Evolutionary conservation across 2,329 filamentous ascomycete genomes (phyloP), one percentile per base, ranked within the genome.

Genomic region (Hypoxylon sp.): DNA sequence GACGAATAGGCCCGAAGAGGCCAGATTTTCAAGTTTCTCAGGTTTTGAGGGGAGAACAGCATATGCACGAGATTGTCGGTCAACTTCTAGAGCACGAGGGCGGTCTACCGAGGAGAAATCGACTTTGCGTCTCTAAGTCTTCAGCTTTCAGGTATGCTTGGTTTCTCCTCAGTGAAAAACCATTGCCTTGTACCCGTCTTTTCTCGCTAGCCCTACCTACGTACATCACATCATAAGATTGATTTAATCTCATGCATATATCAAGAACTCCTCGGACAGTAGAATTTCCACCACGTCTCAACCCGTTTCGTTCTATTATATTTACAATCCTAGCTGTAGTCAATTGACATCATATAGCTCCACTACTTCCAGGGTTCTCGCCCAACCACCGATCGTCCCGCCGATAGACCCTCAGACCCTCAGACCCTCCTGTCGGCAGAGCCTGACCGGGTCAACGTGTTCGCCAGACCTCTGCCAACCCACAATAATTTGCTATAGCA

Each of bases 281-380:
- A 53, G 14, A 53, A 52, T 43, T 32, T 34, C 38, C 14, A 50
- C 38, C 41, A 43, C 25, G 46, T 32, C 17, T 63, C 13, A 13
- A n/a, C 43, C 19, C 7, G 21, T 60, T 46, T 60, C 36, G 25
- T 52, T 43, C 36, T 30, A 38, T 41, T 56, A 56, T n/a, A 46
- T 56, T 21, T 43, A 9, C 34, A 10, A 13, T 48, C 53, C 63
- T 36, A 23, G 13, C 43, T 17, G 43, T 57, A 52, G 51, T 65
- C 30, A 71, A 71, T 66, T 76, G 73, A 76, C 74, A 76, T 76
- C 73, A 76, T 72, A 65, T 63, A 73, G 74, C 72, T 75, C 72
- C 74, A 74, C 73, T 63, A 38, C 61, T 28, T 41, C 65, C 60
- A 71, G 70, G 68, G 63, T 73, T 67, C 65, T 72, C 65, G 17